Base-by-base conservation (phyloP, 2,329 filamentous ascomycete species). In the Capronia coronata region DNA sequence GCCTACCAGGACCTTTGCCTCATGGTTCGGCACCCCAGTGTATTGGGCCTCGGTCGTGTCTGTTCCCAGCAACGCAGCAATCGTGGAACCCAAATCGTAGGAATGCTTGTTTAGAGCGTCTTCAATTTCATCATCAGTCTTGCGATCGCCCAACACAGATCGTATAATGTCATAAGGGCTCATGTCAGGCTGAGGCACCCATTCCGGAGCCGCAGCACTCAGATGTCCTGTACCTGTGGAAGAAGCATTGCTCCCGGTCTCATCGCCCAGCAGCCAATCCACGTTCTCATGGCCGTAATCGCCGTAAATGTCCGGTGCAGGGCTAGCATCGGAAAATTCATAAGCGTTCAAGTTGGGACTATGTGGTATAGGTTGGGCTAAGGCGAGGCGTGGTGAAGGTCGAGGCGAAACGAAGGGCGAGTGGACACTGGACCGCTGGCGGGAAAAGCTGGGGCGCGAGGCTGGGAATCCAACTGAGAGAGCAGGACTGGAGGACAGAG, bases 161-260 rank as follows among this genome's bases (percentile, higher is more conserved):
- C 93, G 86, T 48, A 98, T 76, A 80, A 98, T 97, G 65, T 98
- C 93, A 68, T 96, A 95, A 0, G 93, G 91, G 51, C 87, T 94
- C 91, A 98, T 97, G 63, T 97, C 90, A 49, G 82, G 80, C 63
- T 86, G 85, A 64, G 79, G 77, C 11, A 83, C 75, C 70, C 80
- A 96, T 66, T 96, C 89, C 19, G 90, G 85, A 3, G 87, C 87
- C 11, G 84, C 84, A 37, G 84, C 87, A 63, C 89, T 91, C 54
- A 94, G 78, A 30, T 77, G 80, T 59, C 59, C 67, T 8, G 65
- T 59, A 27, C 79, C 82, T 58, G 83, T 88, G 13, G 89, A 95
- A 19, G 87, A 83, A 50, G 89, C 79, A 60, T 84, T 90, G 62
- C 84, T 86, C 46, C 80, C 82, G 62, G 87, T 85, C 66, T 95